Base-by-base conservation (phyloP, 805 yeast genomes). In the Monosporozyma solicola region DNA sequence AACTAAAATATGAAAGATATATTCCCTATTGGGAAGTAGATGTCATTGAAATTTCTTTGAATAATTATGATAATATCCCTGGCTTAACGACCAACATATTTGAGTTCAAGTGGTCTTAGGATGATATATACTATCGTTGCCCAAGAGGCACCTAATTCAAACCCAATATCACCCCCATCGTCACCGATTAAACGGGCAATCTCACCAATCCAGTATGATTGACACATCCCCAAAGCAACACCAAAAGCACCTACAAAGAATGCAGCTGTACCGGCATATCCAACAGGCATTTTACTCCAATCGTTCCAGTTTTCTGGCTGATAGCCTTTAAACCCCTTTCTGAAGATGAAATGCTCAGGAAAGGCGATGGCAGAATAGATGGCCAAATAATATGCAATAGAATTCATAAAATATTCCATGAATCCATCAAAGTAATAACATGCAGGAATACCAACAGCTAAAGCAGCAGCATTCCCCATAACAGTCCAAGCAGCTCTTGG, bases 381-480 rank as follows among this genome's bases (percentile, higher is more conserved):
- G 55, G 95, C 87, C 66, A 90, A 77, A 80, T 92, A 90, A 77
- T 91, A 91, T 60, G 87, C 92, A 69, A 91, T 89, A 67, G 90
- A 73, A 74, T 87, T 83, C 97, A 91, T 89, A 73, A 91, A 91
- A 72, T 87, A 82, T 54, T 78, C 76, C 85, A 91, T 85, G 62
- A 87, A 90, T 3, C 68, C 61, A 53, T 76, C 80, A 69, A 91
- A 89, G 56, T 77, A 68, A 75, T 85, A 84, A 74, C 84, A 86
- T 50, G 87, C 96, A 48, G 96, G 95, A 60, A 90, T 90, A 63
- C 95, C 81, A 64, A 91, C 84, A 50, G 90, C 97, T 68, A 91
- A 77, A 37, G 92, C 81, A 49, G 81, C 79, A 57, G 79, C 82
- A 71, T 87, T 85, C 63, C 91, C 95, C 52, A 74, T 66, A 48